Evolutionary conservation across 2,329 filamentous ascomycete species (phyloP).

Genomic region (Aspergillus unguis): DNA sequence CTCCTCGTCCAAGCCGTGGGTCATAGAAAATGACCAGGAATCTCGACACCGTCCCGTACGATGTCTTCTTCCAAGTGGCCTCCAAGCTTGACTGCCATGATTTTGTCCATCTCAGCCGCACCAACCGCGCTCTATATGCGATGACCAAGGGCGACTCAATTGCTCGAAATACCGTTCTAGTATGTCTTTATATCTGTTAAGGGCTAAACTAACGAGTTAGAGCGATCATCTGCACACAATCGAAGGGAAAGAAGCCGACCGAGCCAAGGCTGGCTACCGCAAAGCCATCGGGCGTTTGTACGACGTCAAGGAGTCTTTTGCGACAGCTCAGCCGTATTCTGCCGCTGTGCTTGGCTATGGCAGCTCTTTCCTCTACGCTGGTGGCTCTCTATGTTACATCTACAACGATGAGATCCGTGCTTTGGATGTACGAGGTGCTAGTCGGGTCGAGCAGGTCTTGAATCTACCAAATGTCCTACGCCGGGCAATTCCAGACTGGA

Average conservation of each 20-base stretch:
- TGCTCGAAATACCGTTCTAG: constrained; percentile 58
- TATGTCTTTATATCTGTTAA: constrained; percentile 29
- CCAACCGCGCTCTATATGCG: constrained; percentile 51
- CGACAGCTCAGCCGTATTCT: constrained; percentile 60
- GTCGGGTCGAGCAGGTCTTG: constrained; percentile 54
- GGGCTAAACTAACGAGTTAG: constrained; percentile 30
- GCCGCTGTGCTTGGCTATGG: constrained; percentile 59
- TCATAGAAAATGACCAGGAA: constrained; percentile 23
- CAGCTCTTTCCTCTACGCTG: constrained; percentile 59
- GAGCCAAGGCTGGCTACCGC: constrained; percentile 45
- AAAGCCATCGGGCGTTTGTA: constrained; percentile 58
- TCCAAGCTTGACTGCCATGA: constrained; percentile 56
- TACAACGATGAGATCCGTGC: constrained; percentile 54
- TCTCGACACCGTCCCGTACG: constrained; percentile 56
- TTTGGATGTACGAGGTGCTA: constrained; percentile 54
- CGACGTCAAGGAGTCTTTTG: constrained; percentile 59
- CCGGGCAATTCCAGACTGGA: constrained; percentile 34
- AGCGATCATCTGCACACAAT: constrained; percentile 41
- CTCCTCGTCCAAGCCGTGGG: constrained; percentile 10
- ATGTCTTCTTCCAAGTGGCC: constrained; percentile 61
- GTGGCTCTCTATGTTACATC: constrained; percentile 65
- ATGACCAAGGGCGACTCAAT: constrained; percentile 55
- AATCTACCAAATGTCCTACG: constrained; percentile 48
- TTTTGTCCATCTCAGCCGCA: constrained; percentile 54
- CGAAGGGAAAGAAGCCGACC: constrained; percentile 43